Conservation (phyloP, 805 yeast genomes). For the Wickerhamomyces strasburgensis region DNA sequence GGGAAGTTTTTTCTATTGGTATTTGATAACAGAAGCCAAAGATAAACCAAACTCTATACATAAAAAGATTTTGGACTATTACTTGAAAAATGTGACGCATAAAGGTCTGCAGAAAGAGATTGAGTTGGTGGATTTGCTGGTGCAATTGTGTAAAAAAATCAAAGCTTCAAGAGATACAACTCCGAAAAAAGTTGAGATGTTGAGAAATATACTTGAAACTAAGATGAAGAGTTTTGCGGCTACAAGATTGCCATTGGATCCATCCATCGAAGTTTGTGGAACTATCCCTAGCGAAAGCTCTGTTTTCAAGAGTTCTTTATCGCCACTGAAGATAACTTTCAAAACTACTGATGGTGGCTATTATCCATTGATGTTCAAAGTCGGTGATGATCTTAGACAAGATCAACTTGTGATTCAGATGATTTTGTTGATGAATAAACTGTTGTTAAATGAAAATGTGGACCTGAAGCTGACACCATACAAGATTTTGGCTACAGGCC, state of each 20-base stretch:
- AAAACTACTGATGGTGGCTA: constrained; percentile 46
- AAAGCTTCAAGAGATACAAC: constrained; percentile 72
- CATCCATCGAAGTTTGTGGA: constrained; percentile 68
- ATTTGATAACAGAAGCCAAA: constrained; percentile 79
- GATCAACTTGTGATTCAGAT: constrained; percentile 97
- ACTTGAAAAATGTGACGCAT: constrained; percentile 31
- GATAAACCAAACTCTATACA: constrained; percentile 48
- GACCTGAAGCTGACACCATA: constrained; percentile 87
- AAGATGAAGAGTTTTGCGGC: constrained; percentile 45
- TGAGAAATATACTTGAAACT: constrained; percentile 42
- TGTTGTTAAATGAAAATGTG: constrained; percentile 82
- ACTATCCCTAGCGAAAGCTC: constrained; percentile 72
- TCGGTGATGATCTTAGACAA: constrained; percentile 92
- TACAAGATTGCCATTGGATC: constrained; percentile 77
- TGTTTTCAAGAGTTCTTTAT: constrained; percentile 86
- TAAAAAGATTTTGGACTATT: constrained; percentile 43
- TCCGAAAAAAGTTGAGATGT: constrained; percentile 63
- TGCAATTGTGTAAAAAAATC: constrained; percentile 58
- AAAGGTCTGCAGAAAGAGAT: constrained; percentile 51
- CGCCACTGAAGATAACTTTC: constrained; percentile 82
- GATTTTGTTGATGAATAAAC: constrained; percentile 83
- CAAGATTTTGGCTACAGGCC: constrained; percentile 83
- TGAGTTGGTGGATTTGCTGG: constrained; percentile 59
- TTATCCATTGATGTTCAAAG: constrained; percentile 87
- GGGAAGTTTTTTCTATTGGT: constrained; percentile 89